Percentiles rank a stretch among this genome's conserved stretches.
Conservation (phyloP, 2,329 filamentous ascomycete species). For the Fusarium robinianum region DNA sequence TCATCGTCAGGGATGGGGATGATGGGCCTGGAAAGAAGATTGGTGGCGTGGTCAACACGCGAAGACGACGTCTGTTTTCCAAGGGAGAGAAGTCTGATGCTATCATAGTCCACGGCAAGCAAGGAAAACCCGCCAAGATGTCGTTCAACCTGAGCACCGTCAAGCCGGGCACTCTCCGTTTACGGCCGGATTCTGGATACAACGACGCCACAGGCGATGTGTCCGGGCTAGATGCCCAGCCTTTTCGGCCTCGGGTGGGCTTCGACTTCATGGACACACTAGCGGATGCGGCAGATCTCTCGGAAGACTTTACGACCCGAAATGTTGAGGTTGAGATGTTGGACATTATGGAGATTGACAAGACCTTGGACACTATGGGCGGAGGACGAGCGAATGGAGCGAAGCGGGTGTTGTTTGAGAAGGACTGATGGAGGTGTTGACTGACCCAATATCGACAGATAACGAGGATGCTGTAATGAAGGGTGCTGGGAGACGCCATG, state of each 20-base stretch:
- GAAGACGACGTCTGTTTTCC: slow-evolving; percentile 43
- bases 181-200: slow-evolving; percentile 36
- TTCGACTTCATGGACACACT: slow-evolving; percentile 58
- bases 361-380: slow-evolving; percentile 61
- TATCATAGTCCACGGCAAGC: slow-evolving; percentile 59
- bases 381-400: slow-evolving; percentile 51
- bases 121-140: slow-evolving; percentile 44
- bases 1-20: slow-evolving; percentile 59
- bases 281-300: slow-evolving; percentile 56
- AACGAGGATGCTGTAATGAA: slow-evolving; percentile 26
- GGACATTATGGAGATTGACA: slow-evolving; percentile 69
- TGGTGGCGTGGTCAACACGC: slow-evolving; percentile 44
- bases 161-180: slow-evolving; percentile 46
- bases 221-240: slow-evolving; percentile 26
- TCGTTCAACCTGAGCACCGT: slow-evolving; percentile 57
- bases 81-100: slow-evolving; percentile 52
- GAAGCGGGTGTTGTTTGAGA: slow-evolving; percentile 59
- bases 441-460: slow-evolving; percentile 33
- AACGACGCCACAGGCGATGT: slow-evolving; percentile 26
- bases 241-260: slow-evolving; percentile 43
- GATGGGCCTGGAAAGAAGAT: slow-evolving; percentile 51
- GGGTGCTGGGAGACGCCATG: slow-evolving; percentile 32
- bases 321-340: slow-evolving; percentile 65
- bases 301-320: slow-evolving; percentile 54
- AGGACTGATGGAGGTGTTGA: slow-evolving; percentile 35